Base-by-base conservation (phyloP, 495 filamentous ascomycete species). In the Penicillium chermesinum region DNA sequence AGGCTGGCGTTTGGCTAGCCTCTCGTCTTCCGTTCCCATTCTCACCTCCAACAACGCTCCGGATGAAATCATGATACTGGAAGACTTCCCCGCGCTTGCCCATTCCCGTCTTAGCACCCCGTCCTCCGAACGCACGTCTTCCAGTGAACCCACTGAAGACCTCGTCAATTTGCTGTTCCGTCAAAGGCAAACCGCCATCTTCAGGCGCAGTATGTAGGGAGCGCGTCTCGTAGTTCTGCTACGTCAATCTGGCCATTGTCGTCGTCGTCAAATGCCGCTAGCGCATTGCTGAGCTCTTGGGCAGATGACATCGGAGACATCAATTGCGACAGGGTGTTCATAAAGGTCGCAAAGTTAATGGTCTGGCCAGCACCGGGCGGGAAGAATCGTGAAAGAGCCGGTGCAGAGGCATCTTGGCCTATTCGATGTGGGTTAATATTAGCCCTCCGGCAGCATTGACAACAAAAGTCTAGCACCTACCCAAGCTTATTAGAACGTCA, bases 231-330 rank as follows among this genome's bases (percentile, higher is more conserved):
- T 39, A 98, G 69, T 64, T 95, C 91, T 1, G 65, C 75, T 14
- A 93, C 72, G 58, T 96, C 89, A 22, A 97, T 80, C 63, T 95
- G 89, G 7, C 94, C 93, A 57, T 86, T 89, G 63, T 98, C 93
- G 53, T 94, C 88, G 52, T 94, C 87, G 57, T 98, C 93, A 54
- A 98, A 98, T 0, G 94, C 94, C 8, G 87, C 86, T 52, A 98
- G 88, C 0, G 94, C 93, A 5, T 87, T 88, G 2, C 85, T 57
- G 0, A 98, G 78, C 51, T 98, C 93, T 16, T 81, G 74, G 10
- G 79, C 79, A 2, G 84, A 80, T 0, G 85, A 89, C 14, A 96
- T 70, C 0, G 81, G 76, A 1, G 79, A 77, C n/a, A 97, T 70
- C 0, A 87, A 74, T 7, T 75, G 70, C 0, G 89, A 84, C 6